Evolutionary conservation across 1,284 basidiomycete genomes (phyloP), one percentile per base, ranked within the genome.

Genomic region (Anthracocystis setariae): DNA sequence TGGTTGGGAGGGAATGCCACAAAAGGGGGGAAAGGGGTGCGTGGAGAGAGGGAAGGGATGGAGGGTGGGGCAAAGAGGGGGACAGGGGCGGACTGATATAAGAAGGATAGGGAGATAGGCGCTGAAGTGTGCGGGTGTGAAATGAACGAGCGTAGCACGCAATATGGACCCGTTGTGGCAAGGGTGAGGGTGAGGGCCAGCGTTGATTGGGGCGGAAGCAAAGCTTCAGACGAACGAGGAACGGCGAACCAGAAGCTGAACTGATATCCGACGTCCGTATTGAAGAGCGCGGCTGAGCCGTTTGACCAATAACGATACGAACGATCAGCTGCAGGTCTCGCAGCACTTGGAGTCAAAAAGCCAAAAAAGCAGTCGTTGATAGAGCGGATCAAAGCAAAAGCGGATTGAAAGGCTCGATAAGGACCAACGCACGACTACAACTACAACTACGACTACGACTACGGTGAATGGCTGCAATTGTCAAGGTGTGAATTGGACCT

Each of bases 141-240:
- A n/a, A 21, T 9, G 17, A 25, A 21, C 13, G 17, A 25, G 39
- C 17, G 5, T 49, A 49, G 46, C 40, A 47, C 59, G 59, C 52
- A 46, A 43, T 38, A 13, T n/a, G 17, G 3, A 56, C 17, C 12
- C 17, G 12, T 9, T 23, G 10, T 15, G 18, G 40, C 10, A 21
- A 23, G n/a, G n/a, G n/a, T n/a, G n/a, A n/a, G n/a, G n/a, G n/a
- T n/a, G n/a, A 23, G 20, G 20, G 40, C 40, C 20, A 42, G 21
- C 21, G 18, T 42, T 42, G 39, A 23, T 42, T 42, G 39, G 21
- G 35, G 35, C 8, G 17, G 35, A 37, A 37, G 35, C 13, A 37
- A n/a, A 37, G 35, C 13, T 17, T n/a, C 8, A 37, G 8, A 15
- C 8, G 15, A 37, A 17, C 8, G 7, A 17, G 13, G 8, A 17